These are phyloP conservation scores for Xanthoceras sorbifolium DNA, from an alignment of 345 rosid species.

Conservation along the genomic window DNA sequence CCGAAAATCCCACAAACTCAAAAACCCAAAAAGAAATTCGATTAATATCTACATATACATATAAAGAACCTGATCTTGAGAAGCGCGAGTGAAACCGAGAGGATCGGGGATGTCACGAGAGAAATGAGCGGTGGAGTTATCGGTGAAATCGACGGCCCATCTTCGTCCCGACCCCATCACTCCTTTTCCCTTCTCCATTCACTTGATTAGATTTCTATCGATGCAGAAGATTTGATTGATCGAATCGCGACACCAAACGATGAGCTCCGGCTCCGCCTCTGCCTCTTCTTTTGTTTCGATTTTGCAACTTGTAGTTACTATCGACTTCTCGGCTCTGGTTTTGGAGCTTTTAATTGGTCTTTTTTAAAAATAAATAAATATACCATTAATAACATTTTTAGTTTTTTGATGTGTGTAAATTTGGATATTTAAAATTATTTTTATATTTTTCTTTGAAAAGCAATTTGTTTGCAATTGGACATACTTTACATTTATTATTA, in stretches of 20 bases:
- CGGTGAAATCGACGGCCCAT: slow-evolving; percentile 98
- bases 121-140: slow-evolving; percentile 71
- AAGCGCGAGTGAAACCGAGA: slow-evolving; percentile 86
- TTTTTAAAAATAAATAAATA: too few relatives aligned
- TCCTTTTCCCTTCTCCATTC: slow-evolving; percentile 96
- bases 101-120: slow-evolving; percentile 94
- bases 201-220: not conserved
- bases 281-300: not conserved
- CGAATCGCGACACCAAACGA: not conserved
- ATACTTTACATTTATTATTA: too few relatives aligned
- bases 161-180: slow-evolving; percentile 94
- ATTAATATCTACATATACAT: not conserved
- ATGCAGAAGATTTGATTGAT: not conserved
- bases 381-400: too few relatives aligned
- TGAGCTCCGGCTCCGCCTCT: too few relatives aligned
- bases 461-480: not conserved
- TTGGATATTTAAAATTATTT: too few relatives aligned
- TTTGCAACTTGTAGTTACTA: not conserved
- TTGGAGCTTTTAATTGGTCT: not conserved
- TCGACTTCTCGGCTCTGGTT: not conserved
- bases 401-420: too few relatives aligned
- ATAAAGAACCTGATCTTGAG: slow-evolving; percentile 72
- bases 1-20: not conserved
- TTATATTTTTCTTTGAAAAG: not conserved
- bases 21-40: not conserved